Evolutionary conservation across 2,329 filamentous ascomycete species (phyloP), one percentile per base, ranked within the genome.

Genomic region (Ophiostoma angusticollis): DNA sequence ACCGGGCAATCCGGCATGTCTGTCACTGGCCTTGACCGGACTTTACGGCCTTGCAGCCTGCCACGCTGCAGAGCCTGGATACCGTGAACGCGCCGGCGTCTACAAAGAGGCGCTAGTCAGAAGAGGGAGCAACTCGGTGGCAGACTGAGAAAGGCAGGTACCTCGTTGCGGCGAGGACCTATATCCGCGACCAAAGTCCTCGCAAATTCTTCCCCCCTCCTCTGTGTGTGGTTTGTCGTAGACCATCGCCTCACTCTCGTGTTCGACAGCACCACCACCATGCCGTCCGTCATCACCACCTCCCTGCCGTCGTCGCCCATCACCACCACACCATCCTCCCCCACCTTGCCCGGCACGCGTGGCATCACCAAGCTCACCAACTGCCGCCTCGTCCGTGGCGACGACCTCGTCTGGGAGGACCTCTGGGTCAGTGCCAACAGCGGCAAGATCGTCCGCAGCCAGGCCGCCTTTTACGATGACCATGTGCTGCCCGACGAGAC

Each of bases 321-420:
- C 29, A 35, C 31, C 9, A 41, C 42, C 21, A 73, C 72, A 62
- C 68, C 68, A 30, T 66, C 64, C 41, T 62, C 66, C n/a, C 42
- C 58, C 56, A 54, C 47, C 45, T 30, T 49, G 48, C 36, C 58
- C 19, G 32, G 22, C 59, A 34, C 60, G 52, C 65, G 67, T 46
- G 68, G 69, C 52, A 79, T 94, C 54, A 86, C 82, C 54, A 91
- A 89, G 57, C 82, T 93, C 57, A 91, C 84, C 53, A 93, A 93
- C 62, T 93, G 86, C 56, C 77, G 80, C 36, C 64, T 93, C 19
- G 67, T 89, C 43, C 77, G 74, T 52, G 75, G 74, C 49, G 69
- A 79, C 47, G 54, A 66, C 16, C 67, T 94, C 19, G 70, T 93
- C 31, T 60, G 74, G 31, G 77, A 82, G 46, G 87, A 94, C 54